These are phyloP conservation scores for Spatholobus suberectus DNA, from an alignment of 306 rosid species.

Conservation along the genomic window DNA sequence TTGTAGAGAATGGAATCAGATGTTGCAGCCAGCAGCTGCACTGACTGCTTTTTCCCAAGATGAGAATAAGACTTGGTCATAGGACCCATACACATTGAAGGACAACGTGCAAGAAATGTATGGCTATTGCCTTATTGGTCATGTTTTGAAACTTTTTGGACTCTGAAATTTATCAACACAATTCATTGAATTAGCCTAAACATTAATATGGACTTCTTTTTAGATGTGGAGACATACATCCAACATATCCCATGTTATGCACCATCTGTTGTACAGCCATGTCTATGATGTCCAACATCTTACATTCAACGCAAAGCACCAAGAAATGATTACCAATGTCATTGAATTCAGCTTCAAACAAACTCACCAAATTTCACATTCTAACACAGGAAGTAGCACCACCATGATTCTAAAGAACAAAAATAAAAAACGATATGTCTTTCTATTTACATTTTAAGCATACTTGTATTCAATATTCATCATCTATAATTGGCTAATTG, in stretches of 20 bases:
- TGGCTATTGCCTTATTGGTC: not conserved
- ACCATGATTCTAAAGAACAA: too few relatives aligned
- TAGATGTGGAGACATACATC: not conserved
- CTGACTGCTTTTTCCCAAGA: not conserved
- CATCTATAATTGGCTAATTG: not conserved
- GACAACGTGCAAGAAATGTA: not conserved
- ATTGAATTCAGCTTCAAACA: not conserved
- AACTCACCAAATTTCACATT: not conserved
- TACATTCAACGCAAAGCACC: not conserved
- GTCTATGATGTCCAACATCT: too few relatives aligned
- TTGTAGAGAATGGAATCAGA: not conserved
- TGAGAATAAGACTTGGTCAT: not conserved
- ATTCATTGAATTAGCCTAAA: not conserved
- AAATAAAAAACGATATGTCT: constrained; percentile 2
- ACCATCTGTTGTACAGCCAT: not conserved
- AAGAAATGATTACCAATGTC: not conserved
- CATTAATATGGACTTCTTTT: not conserved
- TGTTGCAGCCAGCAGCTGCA: not conserved
- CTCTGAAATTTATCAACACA: not conserved
- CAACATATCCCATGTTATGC: constrained; percentile 16
- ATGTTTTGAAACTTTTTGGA: not conserved
- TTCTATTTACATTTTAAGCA: constrained; percentile 8
- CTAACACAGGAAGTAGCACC: too few relatives aligned
- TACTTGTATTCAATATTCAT: not conserved
- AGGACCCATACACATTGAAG: not conserved